Base-by-base conservation (phyloP, 2,329 filamentous ascomycete species). In the Aspergillus pseudoglaucus region DNA sequence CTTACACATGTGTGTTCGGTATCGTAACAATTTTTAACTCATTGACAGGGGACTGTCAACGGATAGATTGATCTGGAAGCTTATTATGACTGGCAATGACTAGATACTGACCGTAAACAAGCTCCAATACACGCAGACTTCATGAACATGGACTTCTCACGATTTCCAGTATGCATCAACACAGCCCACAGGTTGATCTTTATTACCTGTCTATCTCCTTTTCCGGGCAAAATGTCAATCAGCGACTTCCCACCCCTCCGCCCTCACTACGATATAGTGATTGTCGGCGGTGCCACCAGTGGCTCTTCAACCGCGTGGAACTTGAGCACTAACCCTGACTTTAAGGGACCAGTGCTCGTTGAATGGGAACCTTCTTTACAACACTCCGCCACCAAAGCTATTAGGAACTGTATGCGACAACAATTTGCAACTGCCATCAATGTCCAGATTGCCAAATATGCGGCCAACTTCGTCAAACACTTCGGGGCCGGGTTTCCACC, bases 351-450 rank as follows among this genome's bases (percentile, higher is more conserved):
- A 1, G 47, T 54, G 6, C 41, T 54, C 6, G 48, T 55, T 8
- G 45, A 54, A 30, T 46, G 51, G 1, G 52, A 55, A 23, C 47
- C 53, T 15, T 52, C 53, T 6, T 44, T 55, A 17, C 27, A 50
- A 39, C 46, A 42, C 23, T 54, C 53, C 22, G 53, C 52, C 3
- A 52, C 51, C 15, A 52, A 49, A 42, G 53, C 53, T 4, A 56
- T 52, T 33, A 56, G 54, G 46, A 52, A 56, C 22, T 56, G 53
- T 33, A 53, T 56, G 49, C 46, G 52, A 14, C 53, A 56, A 46
- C 53, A 56, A 39, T 56, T 56, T 25, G 53, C 53, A 25, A 54
- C 52, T n/a, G 25, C 40, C 12, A 53, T 55, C 46, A 55, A 55
- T 23, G 42, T 53, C 9, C 12, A 52, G 20, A 55, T 55, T 22